Percentiles rank a stretch among this genome's conserved stretches.
phyloP scores from a whole-genome alignment of 805 yeast species.

The Hanseniaspora pseudoguilliermondii region DNA sequence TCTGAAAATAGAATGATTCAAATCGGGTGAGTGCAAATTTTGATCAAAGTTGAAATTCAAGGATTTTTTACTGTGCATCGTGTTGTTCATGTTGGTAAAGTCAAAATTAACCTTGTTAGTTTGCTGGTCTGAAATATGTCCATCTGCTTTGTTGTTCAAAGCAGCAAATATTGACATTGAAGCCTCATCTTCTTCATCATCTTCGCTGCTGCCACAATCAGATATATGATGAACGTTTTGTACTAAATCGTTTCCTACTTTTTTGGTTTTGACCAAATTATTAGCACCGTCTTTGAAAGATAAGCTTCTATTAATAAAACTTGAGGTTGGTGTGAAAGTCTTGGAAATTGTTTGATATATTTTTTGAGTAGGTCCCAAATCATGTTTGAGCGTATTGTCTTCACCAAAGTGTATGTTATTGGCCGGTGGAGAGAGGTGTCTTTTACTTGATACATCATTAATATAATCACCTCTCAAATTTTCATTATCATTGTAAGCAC shows the following conservation, averaged over 20 bases:
- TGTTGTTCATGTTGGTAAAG: background rate
- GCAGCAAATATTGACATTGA: conserved; percentile 57
- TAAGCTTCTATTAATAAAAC: conserved; percentile 3
- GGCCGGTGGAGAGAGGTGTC: conserved; percentile 1
- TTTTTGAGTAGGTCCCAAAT: background rate
- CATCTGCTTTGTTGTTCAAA: conserved; percentile 25
- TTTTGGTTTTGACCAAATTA: conserved; percentile 11
- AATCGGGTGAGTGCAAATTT: background rate
- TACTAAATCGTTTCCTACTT: conserved; percentile 13
- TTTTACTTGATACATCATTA: conserved; percentile 12
- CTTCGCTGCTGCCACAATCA: background rate
- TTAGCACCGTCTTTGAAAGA: conserved; percentile 6
- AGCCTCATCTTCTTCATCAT: conserved; percentile 42
- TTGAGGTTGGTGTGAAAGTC: background rate
- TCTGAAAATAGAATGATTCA: background rate
- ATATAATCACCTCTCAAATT: background rate
- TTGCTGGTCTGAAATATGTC: background rate
- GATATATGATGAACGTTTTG: conserved; percentile 1
- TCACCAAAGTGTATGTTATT: background rate
- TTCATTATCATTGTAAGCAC: background rate
- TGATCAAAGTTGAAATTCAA: background rate
- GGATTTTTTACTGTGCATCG: background rate
- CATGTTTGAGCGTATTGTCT: background rate
- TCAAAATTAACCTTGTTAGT: conserved; percentile 19
- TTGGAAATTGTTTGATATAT: conserved; percentile 3